phyloP scores from a whole-genome alignment of 768 basidiomycete genomes.

The Rhodocollybia butyracea region DNA sequence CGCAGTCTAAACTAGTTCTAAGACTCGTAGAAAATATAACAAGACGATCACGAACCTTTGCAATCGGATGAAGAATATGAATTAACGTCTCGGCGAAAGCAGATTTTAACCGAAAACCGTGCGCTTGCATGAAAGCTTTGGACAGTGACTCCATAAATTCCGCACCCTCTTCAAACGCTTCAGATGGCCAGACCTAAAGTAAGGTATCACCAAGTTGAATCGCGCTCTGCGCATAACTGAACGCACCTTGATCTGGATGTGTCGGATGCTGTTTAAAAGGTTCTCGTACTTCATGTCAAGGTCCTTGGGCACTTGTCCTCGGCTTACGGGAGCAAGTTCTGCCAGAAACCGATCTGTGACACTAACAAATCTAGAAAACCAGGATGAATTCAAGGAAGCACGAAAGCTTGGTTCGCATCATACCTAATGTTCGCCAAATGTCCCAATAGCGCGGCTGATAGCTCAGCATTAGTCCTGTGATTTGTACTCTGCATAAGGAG shows the following conservation, averaged over 20 bases:
- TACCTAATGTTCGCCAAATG: constrained; percentile 80
- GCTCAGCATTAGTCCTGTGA: constrained; percentile 74
- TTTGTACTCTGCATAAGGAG: constrained; percentile 66
- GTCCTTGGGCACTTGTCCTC: constrained; percentile 79
- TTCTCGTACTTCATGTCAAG: constrained; percentile 81
- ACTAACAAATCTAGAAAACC: constrained; percentile 65
- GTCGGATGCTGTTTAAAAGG: constrained; percentile 74
- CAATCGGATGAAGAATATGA: constrained; percentile 79
- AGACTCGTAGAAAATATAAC: constrained; percentile 3
- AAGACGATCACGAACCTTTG: constrained; percentile 51
- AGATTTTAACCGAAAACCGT: constrained; percentile 78
- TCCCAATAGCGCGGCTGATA: constrained; percentile 83
- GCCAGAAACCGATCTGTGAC: constrained; percentile 90
- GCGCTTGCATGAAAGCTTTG: constrained; percentile 78
- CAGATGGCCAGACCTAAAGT: constrained; percentile 84
- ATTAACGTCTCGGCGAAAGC: constrained; percentile 83
- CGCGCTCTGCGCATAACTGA: not conserved
- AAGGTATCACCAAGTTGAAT: not conserved
- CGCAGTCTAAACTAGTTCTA: constrained; percentile 56
- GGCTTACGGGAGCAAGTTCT: constrained; percentile 71
- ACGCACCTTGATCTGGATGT: constrained; percentile 77
- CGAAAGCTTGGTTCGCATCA: constrained; percentile 18
- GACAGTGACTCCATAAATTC: constrained; percentile 87
- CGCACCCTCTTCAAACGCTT: constrained; percentile 89
- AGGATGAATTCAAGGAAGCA: not conserved